Percentiles rank a stretch among this genome's conserved stretches.
Evolutionary conservation across 2,329 filamentous ascomycete species (phyloP).

Genomic region (Uncinocarpus reesii): DNA sequence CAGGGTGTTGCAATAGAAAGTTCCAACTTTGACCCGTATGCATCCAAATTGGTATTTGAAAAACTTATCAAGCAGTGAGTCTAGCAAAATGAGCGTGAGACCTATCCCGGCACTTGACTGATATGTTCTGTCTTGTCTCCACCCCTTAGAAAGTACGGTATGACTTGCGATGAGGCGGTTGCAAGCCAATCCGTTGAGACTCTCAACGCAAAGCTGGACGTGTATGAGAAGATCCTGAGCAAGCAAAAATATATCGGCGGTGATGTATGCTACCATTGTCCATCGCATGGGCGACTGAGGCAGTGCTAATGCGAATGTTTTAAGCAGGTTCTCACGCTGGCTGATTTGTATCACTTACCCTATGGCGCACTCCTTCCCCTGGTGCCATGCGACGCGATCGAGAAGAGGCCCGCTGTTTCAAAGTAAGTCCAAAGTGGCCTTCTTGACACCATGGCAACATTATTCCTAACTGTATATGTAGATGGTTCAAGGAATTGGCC

Average conservation of each 20-base stretch:
- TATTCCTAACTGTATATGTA: background rate
- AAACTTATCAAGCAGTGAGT: constrained; percentile 13
- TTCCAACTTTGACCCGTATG: constrained; percentile 9
- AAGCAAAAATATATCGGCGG: constrained; percentile 16
- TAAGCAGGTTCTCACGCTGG: constrained; percentile 12
- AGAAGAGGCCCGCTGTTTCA: constrained; percentile 12
- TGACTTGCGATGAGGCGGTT: constrained; percentile 4
- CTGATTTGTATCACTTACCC: constrained; percentile 14
- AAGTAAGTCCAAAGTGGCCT: constrained; percentile 5
- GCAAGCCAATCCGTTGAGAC: background rate
- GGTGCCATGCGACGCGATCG: constrained; percentile 4
- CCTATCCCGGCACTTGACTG: too few species aligned
- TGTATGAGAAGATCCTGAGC: constrained; percentile 14
- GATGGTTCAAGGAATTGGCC: constrained; percentile 13
- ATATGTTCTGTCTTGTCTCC: background rate
- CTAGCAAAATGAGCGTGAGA: too few species aligned
- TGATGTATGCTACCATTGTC: constrained; percentile 6
- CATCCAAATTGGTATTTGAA: constrained; percentile 7
- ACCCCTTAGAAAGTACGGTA: background rate
- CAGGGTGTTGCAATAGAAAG: constrained; percentile 11
- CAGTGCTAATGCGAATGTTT: background rate
- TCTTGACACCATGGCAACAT: background rate
- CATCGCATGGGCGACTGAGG: background rate
- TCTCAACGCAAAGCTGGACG: constrained; percentile 11
- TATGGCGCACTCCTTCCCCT: background rate